Conservation (phyloP, 371 early-diverging fungal species). For the Lichtheimia corymbifera region DNA sequence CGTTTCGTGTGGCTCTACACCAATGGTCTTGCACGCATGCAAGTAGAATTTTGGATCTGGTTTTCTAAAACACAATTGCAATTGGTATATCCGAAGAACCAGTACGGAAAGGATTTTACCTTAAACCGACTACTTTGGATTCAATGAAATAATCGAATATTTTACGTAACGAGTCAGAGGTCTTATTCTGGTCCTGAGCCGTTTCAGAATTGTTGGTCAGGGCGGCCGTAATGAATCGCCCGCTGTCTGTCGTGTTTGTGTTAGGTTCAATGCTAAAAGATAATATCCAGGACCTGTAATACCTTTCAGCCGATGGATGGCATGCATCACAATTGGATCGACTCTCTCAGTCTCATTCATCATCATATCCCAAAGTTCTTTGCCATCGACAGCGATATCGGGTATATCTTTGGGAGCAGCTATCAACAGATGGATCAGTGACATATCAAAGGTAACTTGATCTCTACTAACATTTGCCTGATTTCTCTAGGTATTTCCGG, state of each 20-base stretch:
- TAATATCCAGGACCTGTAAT: background rate
- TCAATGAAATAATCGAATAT: conserved; percentile 51
- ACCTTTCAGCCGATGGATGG: conserved; percentile 58
- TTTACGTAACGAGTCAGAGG: conserved; percentile 25
- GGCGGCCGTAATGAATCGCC: conserved; percentile 66
- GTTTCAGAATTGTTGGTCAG: conserved; percentile 79
- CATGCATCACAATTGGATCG: conserved; percentile 55
- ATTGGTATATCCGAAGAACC: no score
- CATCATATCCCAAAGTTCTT: conserved; percentile 69
- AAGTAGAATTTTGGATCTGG: conserved; percentile 69
- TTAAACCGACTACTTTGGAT: conserved; percentile 43
- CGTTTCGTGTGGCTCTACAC: conserved; percentile 60
- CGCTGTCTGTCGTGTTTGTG: conserved; percentile 32
- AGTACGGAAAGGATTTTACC: conserved; percentile 13
- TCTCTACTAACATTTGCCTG: conserved; percentile 43
- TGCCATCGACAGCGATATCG: conserved; percentile 59
- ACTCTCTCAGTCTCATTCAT: conserved; percentile 64
- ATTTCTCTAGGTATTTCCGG: conserved; percentile 43
- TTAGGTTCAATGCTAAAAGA: background rate
- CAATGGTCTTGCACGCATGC: conserved; percentile 62
- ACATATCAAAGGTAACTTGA: no score
- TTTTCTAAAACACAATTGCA: conserved; percentile 29
- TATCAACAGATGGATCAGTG: background rate
- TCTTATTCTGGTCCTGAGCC: conserved; percentile 48
- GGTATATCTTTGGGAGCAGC: conserved; percentile 37